Base-by-base conservation (phyloP, 805 yeast species). In the Schwanniomyces yamadae region DNA sequence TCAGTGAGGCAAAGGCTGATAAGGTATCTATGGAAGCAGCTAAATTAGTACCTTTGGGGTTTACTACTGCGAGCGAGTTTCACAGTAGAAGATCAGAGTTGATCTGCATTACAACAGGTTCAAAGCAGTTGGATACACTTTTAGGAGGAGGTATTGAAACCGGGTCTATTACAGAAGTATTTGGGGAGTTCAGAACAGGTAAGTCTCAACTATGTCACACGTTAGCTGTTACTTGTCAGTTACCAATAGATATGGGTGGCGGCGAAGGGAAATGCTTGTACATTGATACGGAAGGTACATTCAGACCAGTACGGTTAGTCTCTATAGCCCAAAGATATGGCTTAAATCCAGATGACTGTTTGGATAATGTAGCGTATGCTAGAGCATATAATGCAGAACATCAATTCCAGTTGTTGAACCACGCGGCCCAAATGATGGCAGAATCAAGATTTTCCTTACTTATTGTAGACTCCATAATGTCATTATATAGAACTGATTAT, bases 121-220 rank as follows among this genome's bases (percentile, higher is more conserved):
- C 98, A 2, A 88, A 89, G 55, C 91, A 88, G 52, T 70, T 93
- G 28, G 99, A 93, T 58, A 88, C 96, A 1, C 68, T 93, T 33
- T 69, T 93, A 25, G 97, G 97, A 7, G 99, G 99, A 36, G 99
- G 99, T 27, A 77, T 93, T 34, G 99, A 93, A 59, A 93, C 99
- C 0, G 99, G 99, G 2, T 85, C 96, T 2, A 84, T 93, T 46
- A 93, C 99, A 1, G 99, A 93, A 63, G 77, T 91, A 6, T 93
- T 87, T 67, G 99, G 99, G 23, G 99, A 93, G 61, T 93, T 90
- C 59, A 79, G 98, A 67, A 93, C 99, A 2, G 99, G 99, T 30
- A 93, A 93, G 59, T 88, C 97, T 4, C 99, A 93, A 67, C 66
- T 93, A 31, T 93, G 99, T 61, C 99, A 93, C 58, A 93, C 98